Conservation (phyloP, 805 yeast species). For the Maudiozyma bulderi region DNA sequence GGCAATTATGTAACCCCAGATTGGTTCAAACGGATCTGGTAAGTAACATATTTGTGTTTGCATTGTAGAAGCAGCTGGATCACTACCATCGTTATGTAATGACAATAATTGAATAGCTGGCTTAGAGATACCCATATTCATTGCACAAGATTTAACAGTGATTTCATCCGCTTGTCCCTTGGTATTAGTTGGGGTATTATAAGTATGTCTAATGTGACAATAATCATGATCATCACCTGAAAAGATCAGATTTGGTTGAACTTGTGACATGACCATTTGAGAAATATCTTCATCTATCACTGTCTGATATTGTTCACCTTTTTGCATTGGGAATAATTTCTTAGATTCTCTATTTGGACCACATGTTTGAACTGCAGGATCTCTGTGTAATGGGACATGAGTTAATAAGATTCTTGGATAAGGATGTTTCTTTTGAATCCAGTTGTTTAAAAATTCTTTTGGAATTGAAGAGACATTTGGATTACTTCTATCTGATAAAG, state of each 20-base stretch:
- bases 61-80: conserved; percentile 7
- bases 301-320: conserved; percentile 85
- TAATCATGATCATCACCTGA: conserved; percentile 98
- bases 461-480: conserved; percentile 39
- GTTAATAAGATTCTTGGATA: conserved; percentile 61
- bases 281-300: conserved; percentile 60
- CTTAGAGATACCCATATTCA: conserved; percentile 80
- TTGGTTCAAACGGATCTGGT: conserved; percentile 43
- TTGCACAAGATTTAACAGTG: conserved; percentile 80
- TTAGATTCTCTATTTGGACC: conserved; percentile 69
- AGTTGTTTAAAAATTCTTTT: conserved; percentile 38
- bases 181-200: conserved; percentile 16
- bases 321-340: conserved; percentile 53
- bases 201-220: conserved; percentile 61
- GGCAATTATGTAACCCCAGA: conserved; percentile 28
- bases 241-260: conserved; percentile 62
- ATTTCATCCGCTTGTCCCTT: conserved; percentile 49
- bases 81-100: conserved; percentile 37
- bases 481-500: conserved; percentile 54
- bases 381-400: conserved; percentile 83
- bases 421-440: conserved; percentile 24
- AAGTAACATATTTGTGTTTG: conserved; percentile 45
- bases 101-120: conserved; percentile 87
- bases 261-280: conserved; percentile 42
- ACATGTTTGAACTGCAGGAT: conserved; percentile 52